Percentiles rank a stretch among this genome's conserved stretches.
Conservation (phyloP, 2,329 filamentous ascomycete genomes). For the Aureobasidium sp. region DNA sequence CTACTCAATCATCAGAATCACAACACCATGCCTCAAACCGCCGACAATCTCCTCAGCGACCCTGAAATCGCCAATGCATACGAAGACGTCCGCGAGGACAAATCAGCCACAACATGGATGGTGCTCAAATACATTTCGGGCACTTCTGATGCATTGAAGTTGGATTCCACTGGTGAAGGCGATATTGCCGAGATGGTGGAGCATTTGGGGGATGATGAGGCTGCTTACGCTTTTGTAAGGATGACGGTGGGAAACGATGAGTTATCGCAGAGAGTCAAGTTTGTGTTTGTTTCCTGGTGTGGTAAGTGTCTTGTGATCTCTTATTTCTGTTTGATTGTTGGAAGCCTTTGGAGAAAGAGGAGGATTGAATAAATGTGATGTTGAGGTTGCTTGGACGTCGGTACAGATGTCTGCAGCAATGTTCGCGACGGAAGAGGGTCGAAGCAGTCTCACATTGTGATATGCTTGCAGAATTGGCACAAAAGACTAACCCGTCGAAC, state of each 20-base stretch:
- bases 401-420: neutral
- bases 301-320: neutral
- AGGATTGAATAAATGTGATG: neutral
- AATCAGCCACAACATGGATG: conserved; percentile 10
- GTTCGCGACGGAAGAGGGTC: neutral
- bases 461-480: neutral
- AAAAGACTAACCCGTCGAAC: neutral
- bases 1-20: neutral
- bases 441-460: neutral
- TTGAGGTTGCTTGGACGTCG: neutral
- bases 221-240: conserved; percentile 7
- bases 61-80: conserved; percentile 7
- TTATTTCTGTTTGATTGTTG: neutral
- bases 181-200: neutral
- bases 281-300: conserved; percentile 9
- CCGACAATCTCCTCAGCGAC: conserved; percentile 9
- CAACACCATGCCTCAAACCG: conserved; percentile 3
- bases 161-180: conserved; percentile 1
- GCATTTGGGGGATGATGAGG: conserved; percentile 1
- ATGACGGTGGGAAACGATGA: conserved; percentile 6
- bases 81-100: conserved; percentile 4
- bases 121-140: conserved; percentile 8
- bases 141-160: conserved; percentile 5
- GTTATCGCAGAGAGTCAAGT: neutral
- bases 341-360: neutral